Evolutionary conservation across 129 eudicot genomes (phyloP).

Genomic region (Flaveria ramosissima): DNA sequence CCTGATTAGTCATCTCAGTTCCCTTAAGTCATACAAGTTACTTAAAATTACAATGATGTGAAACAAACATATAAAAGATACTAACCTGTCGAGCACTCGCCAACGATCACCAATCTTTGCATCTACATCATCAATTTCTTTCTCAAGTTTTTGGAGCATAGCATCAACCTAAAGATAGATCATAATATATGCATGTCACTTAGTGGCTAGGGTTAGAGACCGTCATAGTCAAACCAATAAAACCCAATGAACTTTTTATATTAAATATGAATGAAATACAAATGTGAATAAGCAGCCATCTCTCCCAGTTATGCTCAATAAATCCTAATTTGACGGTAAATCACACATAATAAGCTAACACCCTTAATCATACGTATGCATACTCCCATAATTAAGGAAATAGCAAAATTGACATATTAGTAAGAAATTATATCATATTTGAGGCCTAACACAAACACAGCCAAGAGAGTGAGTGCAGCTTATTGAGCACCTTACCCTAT

Average conservation of each 20-base stretch:
- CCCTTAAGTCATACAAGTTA: not conserved
- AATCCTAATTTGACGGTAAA: not conserved
- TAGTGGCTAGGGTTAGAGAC: not conserved
- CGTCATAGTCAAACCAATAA: not conserved
- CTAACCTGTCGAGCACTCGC: conserved; percentile 86
- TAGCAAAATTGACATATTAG: not conserved
- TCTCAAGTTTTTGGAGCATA: conserved; percentile 96
- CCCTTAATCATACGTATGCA: not conserved
- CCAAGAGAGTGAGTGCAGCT: not conserved
- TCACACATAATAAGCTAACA: not conserved
- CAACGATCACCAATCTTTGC: conserved; percentile 93
- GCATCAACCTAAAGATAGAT: conserved; percentile 73
- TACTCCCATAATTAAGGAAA: not conserved
- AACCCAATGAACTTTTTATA: not conserved
- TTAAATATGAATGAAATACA: not conserved
- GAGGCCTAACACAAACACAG: not conserved
- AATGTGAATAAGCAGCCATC: not conserved
- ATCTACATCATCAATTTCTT: conserved; percentile 98
- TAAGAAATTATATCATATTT: not conserved
- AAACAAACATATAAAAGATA: not conserved
- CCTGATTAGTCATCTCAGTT: not conserved
- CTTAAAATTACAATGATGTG: not conserved
- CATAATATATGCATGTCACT: conserved; percentile 2
- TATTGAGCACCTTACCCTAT: conserved; percentile 53
- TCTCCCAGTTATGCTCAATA: not conserved